phyloP scores from a whole-genome alignment of 345 rosid genomes.

The Erodium maritimum region DNA sequence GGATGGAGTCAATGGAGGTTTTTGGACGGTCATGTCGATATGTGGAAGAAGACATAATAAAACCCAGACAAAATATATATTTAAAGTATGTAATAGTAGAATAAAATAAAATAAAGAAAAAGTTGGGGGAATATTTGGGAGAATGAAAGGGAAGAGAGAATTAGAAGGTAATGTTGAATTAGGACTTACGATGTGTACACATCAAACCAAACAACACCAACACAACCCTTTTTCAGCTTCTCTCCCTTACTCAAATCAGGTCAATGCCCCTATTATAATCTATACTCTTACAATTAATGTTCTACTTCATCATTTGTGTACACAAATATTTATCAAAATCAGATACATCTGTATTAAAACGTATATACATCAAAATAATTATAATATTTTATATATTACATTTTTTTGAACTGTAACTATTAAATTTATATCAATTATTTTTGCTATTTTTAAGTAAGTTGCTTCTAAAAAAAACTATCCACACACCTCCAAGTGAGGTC shows the following conservation, averaged over 20 bases:
- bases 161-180: constrained; percentile 40
- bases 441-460: no score
- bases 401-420: no score
- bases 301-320: no score
- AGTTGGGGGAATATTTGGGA: constrained; percentile 57
- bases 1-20: constrained; percentile 8
- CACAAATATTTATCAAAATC: no score
- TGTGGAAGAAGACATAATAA: constrained; percentile 22
- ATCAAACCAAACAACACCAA: constrained; percentile 33
- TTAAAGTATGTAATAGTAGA: background rate
- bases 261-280: constrained; percentile 18
- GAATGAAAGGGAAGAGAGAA: constrained; percentile 32
- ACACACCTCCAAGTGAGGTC: no score
- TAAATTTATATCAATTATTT: no score
- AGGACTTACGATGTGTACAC: constrained; percentile 31
- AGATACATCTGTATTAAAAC: no score
- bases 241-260: constrained; percentile 9
- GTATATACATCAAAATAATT: no score
- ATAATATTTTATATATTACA: no score
- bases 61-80: constrained; percentile 18
- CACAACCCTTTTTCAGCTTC: constrained; percentile 25
- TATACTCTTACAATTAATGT: background rate
- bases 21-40: constrained; percentile 20
- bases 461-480: no score
- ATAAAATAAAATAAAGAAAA: constrained; percentile 1